phyloP scores from a whole-genome alignment of 305 asterid species.

The Plantago lanceolata region DNA sequence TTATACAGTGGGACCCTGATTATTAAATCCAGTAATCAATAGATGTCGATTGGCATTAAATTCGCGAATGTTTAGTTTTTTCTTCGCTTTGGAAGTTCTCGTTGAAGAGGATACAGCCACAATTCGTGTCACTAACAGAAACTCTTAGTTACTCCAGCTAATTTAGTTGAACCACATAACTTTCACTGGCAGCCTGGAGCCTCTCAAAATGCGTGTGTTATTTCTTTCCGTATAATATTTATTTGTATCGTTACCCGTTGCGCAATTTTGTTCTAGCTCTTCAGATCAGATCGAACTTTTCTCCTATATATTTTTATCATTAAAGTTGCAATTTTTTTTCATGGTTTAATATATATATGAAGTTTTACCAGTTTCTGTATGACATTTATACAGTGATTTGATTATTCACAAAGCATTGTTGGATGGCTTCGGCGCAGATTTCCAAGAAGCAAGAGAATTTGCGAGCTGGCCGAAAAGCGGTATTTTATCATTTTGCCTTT shows the following conservation, averaged over 20 bases:
- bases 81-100: not conserved
- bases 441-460: conserved; percentile 71
- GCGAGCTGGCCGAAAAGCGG: conserved; percentile 90
- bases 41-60: not conserved
- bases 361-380: conserved; percentile 17
- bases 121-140: too few relatives aligned
- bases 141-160: not conserved
- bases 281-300: conserved; percentile 43
- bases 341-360: not conserved
- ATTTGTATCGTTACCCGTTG: not conserved
- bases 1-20: not conserved
- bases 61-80: not conserved
- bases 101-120: not conserved
- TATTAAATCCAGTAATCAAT: not conserved
- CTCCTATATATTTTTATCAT: conserved; percentile 9
- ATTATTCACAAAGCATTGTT: conserved; percentile 26
- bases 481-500: conserved; percentile 17
- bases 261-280: conserved; percentile 14
- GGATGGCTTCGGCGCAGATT: conserved; percentile 88
- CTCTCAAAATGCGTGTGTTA: not conserved
- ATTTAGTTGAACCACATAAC: not conserved
- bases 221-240: not conserved
- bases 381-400: conserved; percentile 32
- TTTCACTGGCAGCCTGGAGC: not conserved
- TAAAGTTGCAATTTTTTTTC: not conserved